Percentiles rank a stretch among this genome's conserved stretches.
Evolutionary conservation across 1,284 basidiomycete species (phyloP).

Genomic region (Afroboletus lepidellus): DNA sequence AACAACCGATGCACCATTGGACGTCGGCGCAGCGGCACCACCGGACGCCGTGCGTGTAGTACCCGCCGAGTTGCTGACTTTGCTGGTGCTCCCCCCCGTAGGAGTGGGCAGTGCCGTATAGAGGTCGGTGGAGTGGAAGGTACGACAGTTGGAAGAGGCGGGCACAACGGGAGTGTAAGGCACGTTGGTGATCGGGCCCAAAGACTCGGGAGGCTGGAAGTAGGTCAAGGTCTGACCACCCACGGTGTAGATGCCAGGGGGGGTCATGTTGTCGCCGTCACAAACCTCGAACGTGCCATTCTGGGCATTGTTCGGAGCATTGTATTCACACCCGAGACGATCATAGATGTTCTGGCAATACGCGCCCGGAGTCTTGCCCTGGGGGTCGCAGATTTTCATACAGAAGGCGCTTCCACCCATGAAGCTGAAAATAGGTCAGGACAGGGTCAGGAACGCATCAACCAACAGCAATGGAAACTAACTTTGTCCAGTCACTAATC

Average conservation of each 20-base stretch:
- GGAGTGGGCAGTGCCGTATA: slow-evolving; percentile 34
- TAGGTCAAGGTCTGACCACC: slow-evolving; percentile 48
- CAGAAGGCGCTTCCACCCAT: slow-evolving; percentile 59
- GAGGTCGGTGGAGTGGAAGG: slow-evolving; percentile 52
- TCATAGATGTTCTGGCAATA: slow-evolving; percentile 66
- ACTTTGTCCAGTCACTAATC: slow-evolving; percentile 62
- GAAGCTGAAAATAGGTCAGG: slow-evolving; percentile 40
- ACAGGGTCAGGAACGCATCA: background rate
- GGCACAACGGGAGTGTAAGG: slow-evolving; percentile 64
- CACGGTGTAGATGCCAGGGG: slow-evolving; percentile 32
- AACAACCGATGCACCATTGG: slow-evolving; percentile 36
- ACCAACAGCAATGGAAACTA: background rate
- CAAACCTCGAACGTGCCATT: slow-evolving; percentile 60
- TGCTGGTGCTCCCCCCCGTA: slow-evolving; percentile 16
- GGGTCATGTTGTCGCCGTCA: slow-evolving; percentile 51
- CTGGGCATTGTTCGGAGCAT: slow-evolving; percentile 61
- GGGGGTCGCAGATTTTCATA: slow-evolving; percentile 61
- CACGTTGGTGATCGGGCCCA: slow-evolving; percentile 53
- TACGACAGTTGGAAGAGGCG: slow-evolving; percentile 60
- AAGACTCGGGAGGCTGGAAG: slow-evolving; percentile 58
- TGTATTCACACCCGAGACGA: slow-evolving; percentile 68
- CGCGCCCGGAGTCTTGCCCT: slow-evolving; percentile 45
- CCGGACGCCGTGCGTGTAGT: slow-evolving; percentile 22
- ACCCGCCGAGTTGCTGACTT: slow-evolving; percentile 19
- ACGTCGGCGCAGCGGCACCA: slow-evolving; percentile 23